Evolutionary conservation across 495 filamentous ascomycete genomes (phyloP).

Genomic region (Lentithecium fluviatile): DNA sequence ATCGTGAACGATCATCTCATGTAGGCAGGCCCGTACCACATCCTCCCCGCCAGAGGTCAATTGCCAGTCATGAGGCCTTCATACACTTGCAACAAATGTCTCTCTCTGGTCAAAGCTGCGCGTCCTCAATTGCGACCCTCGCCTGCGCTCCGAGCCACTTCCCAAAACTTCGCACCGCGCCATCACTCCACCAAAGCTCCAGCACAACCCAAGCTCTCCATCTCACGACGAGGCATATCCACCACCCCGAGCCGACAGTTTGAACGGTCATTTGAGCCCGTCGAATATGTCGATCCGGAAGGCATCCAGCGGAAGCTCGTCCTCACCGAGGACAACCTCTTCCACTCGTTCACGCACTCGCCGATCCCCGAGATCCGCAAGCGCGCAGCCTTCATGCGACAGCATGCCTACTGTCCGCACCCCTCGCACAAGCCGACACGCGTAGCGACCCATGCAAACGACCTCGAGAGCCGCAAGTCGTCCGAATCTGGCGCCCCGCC

Average conservation of each 20-base stretch:
- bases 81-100: constrained; percentile 29
- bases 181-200: constrained; percentile 22
- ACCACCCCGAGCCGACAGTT: constrained; percentile 15
- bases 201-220: constrained; percentile 6
- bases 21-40: no score
- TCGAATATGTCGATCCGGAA: constrained; percentile 26
- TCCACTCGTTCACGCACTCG: constrained; percentile 85
- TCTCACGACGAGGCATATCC: constrained; percentile 25
- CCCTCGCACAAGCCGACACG: constrained; percentile 73
- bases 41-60: no score
- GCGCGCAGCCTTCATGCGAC: constrained; percentile 83
- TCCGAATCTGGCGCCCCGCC: constrained; percentile 58
- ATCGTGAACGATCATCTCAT: no score
- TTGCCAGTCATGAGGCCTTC: constrained; percentile 22
- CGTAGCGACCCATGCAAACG: constrained; percentile 56
- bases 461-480: constrained; percentile 58
- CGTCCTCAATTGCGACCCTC: constrained; percentile 14
- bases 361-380: constrained; percentile 79
- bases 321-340: constrained; percentile 78
- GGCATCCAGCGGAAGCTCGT: constrained; percentile 43
- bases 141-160: neutral
- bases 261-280: constrained; percentile 17
- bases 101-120: constrained; percentile 7
- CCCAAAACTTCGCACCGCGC: constrained; percentile 2
- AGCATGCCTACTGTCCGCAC: constrained; percentile 89